Base-by-base conservation (phyloP, 2,329 filamentous ascomycete species). In the Coniella vitis region DNA sequence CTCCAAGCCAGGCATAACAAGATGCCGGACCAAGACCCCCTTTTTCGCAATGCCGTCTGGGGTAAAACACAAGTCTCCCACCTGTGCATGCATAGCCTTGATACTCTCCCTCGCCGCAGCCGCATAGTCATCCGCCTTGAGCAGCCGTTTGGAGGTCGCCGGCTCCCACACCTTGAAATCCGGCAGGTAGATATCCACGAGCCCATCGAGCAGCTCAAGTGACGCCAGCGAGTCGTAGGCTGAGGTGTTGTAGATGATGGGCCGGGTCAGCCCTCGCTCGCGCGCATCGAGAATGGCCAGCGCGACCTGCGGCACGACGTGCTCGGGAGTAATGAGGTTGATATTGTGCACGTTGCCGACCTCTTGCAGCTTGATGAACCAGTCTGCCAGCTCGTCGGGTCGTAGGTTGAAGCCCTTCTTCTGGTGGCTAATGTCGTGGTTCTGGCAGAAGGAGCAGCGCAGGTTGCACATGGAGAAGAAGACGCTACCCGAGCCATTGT, bases 271-370 rank as follows among this genome's bases (percentile, higher is more conserved):
- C 0, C 87, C 87, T 32, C 83, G 69, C 21, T 87, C 81, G 40
- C 78, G 75, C 0, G 87, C 87, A 53, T 85, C 76, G 20, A 94
- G 70, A 57, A 93, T 87, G 13, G 83, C 84, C 29, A 93, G 69
- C 1, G 79, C 86, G 13, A 93, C 86, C 62, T 93, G 88, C 0
- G 88, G 87, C 4, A 90, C 87, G 16, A 94, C 86, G 63, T 94
- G 89, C 62, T 94, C 88, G 0, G 88, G 87, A 0, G 87, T 94
- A 50, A 94, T 78, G 19, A 91, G 78, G 63, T 95, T 93, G 72
- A 94, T 90, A 63, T 93, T 93, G 69, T 94, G 87, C n/a, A 88
- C 86, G 8, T 75, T 69, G n/a, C 87, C 88, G 2, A 87, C 76
- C 22, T 87, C 74, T 62, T 93, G 87, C 38, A 94, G 69, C 67